Percentiles rank a stretch among this genome's conserved stretches.
Evolutionary conservation across 2,329 filamentous ascomycete species (phyloP).

Genomic region (Beauveria medogensis): DNA sequence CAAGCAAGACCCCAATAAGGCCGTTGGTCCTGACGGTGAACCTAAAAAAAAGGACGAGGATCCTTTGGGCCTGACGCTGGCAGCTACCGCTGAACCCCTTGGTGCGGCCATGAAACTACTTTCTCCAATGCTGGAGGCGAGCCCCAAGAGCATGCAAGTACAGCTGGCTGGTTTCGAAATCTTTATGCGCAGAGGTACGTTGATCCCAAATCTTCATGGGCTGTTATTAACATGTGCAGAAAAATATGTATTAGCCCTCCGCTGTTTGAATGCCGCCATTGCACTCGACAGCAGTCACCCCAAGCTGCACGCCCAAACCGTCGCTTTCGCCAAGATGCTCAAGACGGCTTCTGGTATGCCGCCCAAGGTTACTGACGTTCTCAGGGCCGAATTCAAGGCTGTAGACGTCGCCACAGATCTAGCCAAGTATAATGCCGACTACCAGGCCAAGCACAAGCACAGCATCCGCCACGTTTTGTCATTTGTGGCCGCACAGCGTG

Average conservation of each 20-base stretch:
- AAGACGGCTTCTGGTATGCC: slow-evolving; percentile 50
- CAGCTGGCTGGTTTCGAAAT: slow-evolving; percentile 88
- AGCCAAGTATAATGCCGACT: slow-evolving; percentile 58
- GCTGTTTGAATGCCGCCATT: slow-evolving; percentile 69
- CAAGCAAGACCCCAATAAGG: slow-evolving; percentile 78
- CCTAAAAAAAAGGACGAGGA: slow-evolving; percentile 86
- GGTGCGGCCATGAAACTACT: slow-evolving; percentile 85
- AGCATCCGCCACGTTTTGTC: slow-evolving; percentile 57
- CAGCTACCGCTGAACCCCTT: slow-evolving; percentile 73
- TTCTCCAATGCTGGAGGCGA: slow-evolving; percentile 70
- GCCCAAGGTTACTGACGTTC: slow-evolving; percentile 57
- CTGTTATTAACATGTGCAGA: slow-evolving; percentile 38
- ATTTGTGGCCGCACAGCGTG: slow-evolving; percentile 49
- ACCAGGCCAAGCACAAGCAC: slow-evolving; percentile 51
- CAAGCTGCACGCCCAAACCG: slow-evolving; percentile 65
- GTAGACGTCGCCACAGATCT: slow-evolving; percentile 48
- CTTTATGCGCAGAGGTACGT: slow-evolving; percentile 72
- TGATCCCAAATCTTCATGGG: not conserved
- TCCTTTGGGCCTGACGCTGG: slow-evolving; percentile 71
- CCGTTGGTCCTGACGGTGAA: slow-evolving; percentile 50
- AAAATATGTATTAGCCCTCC: slow-evolving; percentile 81
- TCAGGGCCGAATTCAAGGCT: slow-evolving; percentile 59
- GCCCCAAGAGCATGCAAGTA: slow-evolving; percentile 69
- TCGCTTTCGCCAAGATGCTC: slow-evolving; percentile 59
- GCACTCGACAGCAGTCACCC: slow-evolving; percentile 62